phyloP scores from a whole-genome alignment of 1,139 yeast species.

The Pneumocystis oryctolagi region DNA sequence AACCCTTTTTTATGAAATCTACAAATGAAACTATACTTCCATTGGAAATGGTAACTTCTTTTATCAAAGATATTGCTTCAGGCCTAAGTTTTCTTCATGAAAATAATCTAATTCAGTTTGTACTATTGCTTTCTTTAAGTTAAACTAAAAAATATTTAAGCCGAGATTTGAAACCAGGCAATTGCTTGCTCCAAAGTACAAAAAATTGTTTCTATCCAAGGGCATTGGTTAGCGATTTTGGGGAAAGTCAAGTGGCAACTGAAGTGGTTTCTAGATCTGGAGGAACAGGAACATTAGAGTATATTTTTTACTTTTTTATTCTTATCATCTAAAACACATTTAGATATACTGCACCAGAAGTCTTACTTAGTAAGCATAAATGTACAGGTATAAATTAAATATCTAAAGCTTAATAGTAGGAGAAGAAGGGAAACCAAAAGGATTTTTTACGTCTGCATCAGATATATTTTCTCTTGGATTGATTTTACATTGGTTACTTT shows the following conservation, averaged over 20 bases:
- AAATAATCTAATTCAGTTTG: constrained; percentile 51
- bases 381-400: constrained; percentile 1
- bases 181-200: constrained; percentile 36
- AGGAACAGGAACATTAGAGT: constrained; percentile 73
- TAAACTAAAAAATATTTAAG: neutral
- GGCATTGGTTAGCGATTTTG: constrained; percentile 72
- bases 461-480: constrained; percentile 75
- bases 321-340: constrained; percentile 7
- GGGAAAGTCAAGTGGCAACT: constrained; percentile 70
- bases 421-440: constrained; percentile 43
- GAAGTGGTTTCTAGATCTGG: constrained; percentile 47
- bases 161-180: constrained; percentile 77
- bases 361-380: constrained; percentile 8
- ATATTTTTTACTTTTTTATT: constrained; percentile 71
- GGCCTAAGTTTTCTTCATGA: constrained; percentile 63
- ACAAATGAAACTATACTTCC: neutral
- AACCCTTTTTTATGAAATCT: neutral
- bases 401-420: constrained; percentile 16
- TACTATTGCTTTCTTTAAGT: neutral
- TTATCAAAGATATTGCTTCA: constrained; percentile 48
- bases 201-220: constrained; percentile 37
- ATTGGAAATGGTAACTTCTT: constrained; percentile 41
- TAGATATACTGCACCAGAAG: constrained; percentile 9
- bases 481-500: constrained; percentile 58
- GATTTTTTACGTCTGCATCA: constrained; percentile 26